Percentiles rank a stretch among this genome's conserved stretches.
Evolutionary conservation across 2,329 filamentous ascomycete species (phyloP).

Genomic region (Penicillium sp.): DNA sequence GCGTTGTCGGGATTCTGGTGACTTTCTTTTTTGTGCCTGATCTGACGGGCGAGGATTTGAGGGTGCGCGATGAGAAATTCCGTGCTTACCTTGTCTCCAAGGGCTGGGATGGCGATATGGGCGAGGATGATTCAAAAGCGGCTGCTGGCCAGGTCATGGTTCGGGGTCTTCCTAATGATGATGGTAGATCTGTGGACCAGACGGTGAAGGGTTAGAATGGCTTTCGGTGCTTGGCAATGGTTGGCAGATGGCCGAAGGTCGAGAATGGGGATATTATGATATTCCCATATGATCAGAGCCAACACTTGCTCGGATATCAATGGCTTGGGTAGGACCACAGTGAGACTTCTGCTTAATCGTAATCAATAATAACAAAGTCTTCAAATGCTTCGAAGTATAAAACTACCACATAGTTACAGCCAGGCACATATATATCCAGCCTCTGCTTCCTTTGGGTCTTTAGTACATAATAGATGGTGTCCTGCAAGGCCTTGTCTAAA

Average conservation of each 20-base stretch:
- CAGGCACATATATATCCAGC: not conserved
- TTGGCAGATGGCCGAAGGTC: not conserved
- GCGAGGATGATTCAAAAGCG: slow-evolving; percentile 38
- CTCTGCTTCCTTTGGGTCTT: too few species aligned
- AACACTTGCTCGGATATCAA: not conserved
- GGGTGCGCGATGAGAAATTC: slow-evolving; percentile 45
- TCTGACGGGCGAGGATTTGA: slow-evolving; percentile 47
- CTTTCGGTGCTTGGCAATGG: not conserved
- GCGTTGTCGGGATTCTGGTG: slow-evolving; percentile 48
- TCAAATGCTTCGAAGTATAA: not conserved
- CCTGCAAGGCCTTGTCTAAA: not conserved
- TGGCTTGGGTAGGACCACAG: not conserved
- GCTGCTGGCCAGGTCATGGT: slow-evolving; percentile 29
- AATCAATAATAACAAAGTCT: not conserved
- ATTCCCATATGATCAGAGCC: not conserved
- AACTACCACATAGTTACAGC: not conserved
- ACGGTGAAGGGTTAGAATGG: not conserved
- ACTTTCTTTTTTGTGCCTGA: slow-evolving; percentile 50
- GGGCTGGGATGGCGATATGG: slow-evolving; percentile 50
- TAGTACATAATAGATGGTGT: not conserved
- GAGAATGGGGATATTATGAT: not conserved
- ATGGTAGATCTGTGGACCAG: not conserved
- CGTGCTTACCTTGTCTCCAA: slow-evolving; percentile 44
- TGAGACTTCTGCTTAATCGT: not conserved
- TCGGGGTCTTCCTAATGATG: not conserved